Base-by-base conservation (phyloP, 306 rosid species). In the Rosa rugosa region DNA sequence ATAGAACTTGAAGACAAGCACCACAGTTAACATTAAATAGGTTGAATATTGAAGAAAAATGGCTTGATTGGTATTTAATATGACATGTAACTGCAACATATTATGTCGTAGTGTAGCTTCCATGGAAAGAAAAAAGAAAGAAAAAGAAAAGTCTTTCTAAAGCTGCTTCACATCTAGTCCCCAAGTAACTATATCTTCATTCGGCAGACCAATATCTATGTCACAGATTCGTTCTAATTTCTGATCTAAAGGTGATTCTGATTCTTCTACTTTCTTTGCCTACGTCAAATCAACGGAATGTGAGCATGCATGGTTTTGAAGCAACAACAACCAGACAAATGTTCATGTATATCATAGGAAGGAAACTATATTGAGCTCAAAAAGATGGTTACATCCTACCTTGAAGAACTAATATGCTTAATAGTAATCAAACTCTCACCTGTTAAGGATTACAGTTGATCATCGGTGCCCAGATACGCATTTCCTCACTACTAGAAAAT, bases 261-360 rank as follows among this genome's bases (percentile, higher is more conserved):
- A 59, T n/a, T 59, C 65, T 59, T 10, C 6, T 59, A 59, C 31
- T 59, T 57, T 22, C 12, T 9, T 36, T 59, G 36, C 36, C 36
- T 22, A 59, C 1, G 36, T 23, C 34, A 25, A 3, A 23, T 31
- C 69, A 63, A 63, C 17, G 44, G n/a, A 13, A 11, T 63, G 42
- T 0, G 34, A 72, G 46, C 60, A 59, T 8, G 36, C 36, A 11
- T 8, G 47, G 11, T 34, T 54, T 54, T 20, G 63, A 54, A 54
- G 66, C 22, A 73, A 51, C 77, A 57, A 10, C 31, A 59, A 54
- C 63, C 67, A 38, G 65, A 36, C 65, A 23, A 23, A 59, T n/a
- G 12, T 57, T 22, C 64, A 20, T 57, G 64, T 8, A 57, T 9
- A 22, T 59, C 65, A n/a, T 57, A 8, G 14, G 27, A 0, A 4